Percentiles rank a stretch among this genome's conserved stretches.
phyloP scores from a whole-genome alignment of 805 yeast species.

The Kodamaea kakaduensis region DNA sequence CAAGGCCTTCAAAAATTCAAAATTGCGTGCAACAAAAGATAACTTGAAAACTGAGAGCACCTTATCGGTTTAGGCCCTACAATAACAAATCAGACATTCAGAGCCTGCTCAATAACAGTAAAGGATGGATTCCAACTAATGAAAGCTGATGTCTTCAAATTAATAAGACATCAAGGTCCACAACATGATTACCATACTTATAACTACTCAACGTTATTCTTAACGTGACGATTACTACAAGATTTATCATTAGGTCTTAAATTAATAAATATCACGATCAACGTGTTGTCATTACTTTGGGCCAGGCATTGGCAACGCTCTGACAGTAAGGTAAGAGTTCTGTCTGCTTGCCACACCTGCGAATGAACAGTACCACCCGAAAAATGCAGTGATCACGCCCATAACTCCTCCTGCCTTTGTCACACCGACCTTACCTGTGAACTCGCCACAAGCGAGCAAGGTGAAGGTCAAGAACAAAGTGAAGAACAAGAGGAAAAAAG shows the following conservation, averaged over 20 bases:
- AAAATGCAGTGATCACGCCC: constrained; percentile 20
- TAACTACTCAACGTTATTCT: too few species aligned
- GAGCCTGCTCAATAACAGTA: too few species aligned
- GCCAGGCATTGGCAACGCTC: constrained; percentile 12
- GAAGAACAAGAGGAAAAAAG: constrained; percentile 49
- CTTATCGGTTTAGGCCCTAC: too few species aligned
- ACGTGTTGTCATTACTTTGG: not conserved
- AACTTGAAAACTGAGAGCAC: too few species aligned
- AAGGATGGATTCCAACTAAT: too few species aligned
- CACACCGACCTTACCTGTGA: constrained; percentile 30
- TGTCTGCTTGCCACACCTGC: constrained; percentile 24
- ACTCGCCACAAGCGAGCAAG: constrained; percentile 46
- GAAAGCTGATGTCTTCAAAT: too few species aligned
- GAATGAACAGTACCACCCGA: constrained; percentile 25
- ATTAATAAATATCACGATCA: not conserved
- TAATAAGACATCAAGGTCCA: too few species aligned
- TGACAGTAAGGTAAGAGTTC: constrained; percentile 22
- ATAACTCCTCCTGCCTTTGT: constrained; percentile 23
- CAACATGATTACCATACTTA: too few species aligned
- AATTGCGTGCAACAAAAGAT: too few species aligned
- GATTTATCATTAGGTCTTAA: not conserved
- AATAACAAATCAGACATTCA: too few species aligned
- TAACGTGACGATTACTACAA: too few species aligned
- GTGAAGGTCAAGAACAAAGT: constrained; percentile 53
- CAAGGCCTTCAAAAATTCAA: too few species aligned